phyloP scores from a whole-genome alignment of 2,329 filamentous ascomycete genomes.

The Plectosphaerella plurivora region DNA sequence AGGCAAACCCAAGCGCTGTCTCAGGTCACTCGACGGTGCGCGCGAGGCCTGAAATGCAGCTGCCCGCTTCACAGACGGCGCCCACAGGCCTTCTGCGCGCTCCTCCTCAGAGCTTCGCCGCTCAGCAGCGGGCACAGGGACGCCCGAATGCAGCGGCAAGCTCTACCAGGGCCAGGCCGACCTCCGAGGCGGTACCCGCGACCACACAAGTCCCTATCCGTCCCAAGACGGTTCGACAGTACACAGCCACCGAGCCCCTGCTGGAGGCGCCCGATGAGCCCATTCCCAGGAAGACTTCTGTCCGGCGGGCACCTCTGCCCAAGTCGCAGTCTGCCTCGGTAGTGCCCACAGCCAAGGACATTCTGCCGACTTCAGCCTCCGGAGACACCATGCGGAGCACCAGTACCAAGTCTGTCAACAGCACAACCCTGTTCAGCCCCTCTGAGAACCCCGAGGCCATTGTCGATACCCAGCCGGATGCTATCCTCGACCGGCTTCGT shows the following conservation, averaged over 20 bases:
- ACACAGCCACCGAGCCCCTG: neutral
- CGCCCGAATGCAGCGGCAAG: constrained; percentile 30
- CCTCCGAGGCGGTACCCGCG: constrained; percentile 7
- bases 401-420: constrained; percentile 23
- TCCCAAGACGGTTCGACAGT: neutral
- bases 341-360: constrained; percentile 3
- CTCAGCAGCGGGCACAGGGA: constrained; percentile 58
- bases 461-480: constrained; percentile 51
- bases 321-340: constrained; percentile 10
- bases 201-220: constrained; percentile 1
- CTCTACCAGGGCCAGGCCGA: constrained; percentile 23
- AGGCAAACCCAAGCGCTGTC: constrained; percentile 22
- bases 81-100: constrained; percentile 43
- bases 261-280: constrained; percentile 1
- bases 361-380: neutral
- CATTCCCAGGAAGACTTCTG: neutral
- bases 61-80: constrained; percentile 24
- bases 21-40: constrained; percentile 13
- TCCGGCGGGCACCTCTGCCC: constrained; percentile 9
- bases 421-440: constrained; percentile 51
- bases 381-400: neutral
- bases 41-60: constrained; percentile 27
- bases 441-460: constrained; percentile 46
- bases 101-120: constrained; percentile 61
- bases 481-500: constrained; percentile 50